Percentiles rank a stretch among this genome's conserved stretches.
Evolutionary conservation across 2,329 filamentous ascomycete genomes (phyloP).

Genomic region (Decorospora gaudefroyi): DNA sequence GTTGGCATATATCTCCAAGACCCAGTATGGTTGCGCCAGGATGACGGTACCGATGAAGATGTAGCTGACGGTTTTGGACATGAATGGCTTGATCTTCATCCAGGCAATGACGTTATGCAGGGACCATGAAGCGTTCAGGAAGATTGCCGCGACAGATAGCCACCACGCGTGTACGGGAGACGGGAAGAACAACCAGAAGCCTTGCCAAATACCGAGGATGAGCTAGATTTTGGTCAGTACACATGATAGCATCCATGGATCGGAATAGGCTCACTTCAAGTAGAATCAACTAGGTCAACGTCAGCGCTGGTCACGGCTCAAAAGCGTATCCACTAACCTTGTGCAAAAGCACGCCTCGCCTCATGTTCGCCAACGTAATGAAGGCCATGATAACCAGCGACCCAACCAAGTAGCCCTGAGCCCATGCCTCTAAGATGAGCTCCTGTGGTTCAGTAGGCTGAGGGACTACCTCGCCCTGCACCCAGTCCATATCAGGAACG

Average conservation of each 20-base stretch:
- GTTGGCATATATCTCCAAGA: constrained; percentile 67
- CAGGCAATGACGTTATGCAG: constrained; percentile 69
- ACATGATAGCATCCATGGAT: not conserved
- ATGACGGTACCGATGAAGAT: constrained; percentile 64
- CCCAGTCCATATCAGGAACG: constrained; percentile 15
- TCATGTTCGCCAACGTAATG: constrained; percentile 57
- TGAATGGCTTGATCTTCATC: constrained; percentile 68
- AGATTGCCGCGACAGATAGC: constrained; percentile 63
- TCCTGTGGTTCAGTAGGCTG: constrained; percentile 41
- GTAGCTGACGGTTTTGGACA: constrained; percentile 55
- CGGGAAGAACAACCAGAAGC: constrained; percentile 63
- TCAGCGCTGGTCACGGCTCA: constrained; percentile 18
- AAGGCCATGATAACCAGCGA: constrained; percentile 55
- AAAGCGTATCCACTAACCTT: constrained; percentile 41
- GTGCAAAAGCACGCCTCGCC: constrained; percentile 53
- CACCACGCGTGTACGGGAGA: constrained; percentile 66
- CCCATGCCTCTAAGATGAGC: constrained; percentile 49
- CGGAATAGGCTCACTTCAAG: constrained; percentile 36
- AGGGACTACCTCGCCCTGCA: constrained; percentile 26
- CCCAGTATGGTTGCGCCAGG: constrained; percentile 66
- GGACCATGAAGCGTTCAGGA: constrained; percentile 65
- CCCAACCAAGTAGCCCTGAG: constrained; percentile 49
- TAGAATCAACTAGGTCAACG: constrained; percentile 50
- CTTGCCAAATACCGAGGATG: constrained; percentile 61
- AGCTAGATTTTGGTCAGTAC: constrained; percentile 48